Evolutionary conservation across 352 stramenopile genomes (phyloP), one percentile per base, ranked within the genome.

Genomic region (Globisporangium spinosum): DNA sequence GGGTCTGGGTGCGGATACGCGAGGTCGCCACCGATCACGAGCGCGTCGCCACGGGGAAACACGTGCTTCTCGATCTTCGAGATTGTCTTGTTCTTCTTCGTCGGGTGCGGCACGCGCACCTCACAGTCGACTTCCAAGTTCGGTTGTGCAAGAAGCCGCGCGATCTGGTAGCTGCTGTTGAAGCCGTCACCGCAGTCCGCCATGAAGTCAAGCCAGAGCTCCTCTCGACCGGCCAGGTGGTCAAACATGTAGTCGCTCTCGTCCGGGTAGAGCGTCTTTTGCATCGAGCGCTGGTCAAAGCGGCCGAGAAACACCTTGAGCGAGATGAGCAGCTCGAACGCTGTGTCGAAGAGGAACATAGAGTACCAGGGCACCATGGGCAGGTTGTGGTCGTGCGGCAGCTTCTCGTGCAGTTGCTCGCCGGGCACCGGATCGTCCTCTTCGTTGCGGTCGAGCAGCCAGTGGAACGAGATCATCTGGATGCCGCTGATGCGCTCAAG

Each of bases 311-410:
- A 98, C 51, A 98, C 87, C 62, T 98, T 97, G 29, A 98, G 79
- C 58, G 90, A 97, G 23, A 98, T 90, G 58, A 98, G 79, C n/a
- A 98, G 70, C 64, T 97, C 78, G 68, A 98, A 97, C 0, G 87
- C 89, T 27, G 92, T 97, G 72, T 96, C 82, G 38, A 97, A 94
- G 13, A 98, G 68, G 57, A 97, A 89, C 71, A 97, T 90, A n/a
- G 92, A 97, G 73, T 98, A 98, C 94, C 94, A 98, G 43, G 91
- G 87, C 6, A 98, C 92, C 94, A 98, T 98, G 15, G 88, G 73
- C 20, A 97, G 57, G n/a, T 89, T 85, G 59, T 94, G 85, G 15
- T 89, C 80, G 2, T 80, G 77, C 23, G 86, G 83, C 0, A 94
- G 70, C 17, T 81, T 88, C 67, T 93, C 84, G 40, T 87, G 78